Evolutionary conservation across 371 early-diverging fungal species (phyloP).

Genomic region (Zopfochytrium polystomum): DNA sequence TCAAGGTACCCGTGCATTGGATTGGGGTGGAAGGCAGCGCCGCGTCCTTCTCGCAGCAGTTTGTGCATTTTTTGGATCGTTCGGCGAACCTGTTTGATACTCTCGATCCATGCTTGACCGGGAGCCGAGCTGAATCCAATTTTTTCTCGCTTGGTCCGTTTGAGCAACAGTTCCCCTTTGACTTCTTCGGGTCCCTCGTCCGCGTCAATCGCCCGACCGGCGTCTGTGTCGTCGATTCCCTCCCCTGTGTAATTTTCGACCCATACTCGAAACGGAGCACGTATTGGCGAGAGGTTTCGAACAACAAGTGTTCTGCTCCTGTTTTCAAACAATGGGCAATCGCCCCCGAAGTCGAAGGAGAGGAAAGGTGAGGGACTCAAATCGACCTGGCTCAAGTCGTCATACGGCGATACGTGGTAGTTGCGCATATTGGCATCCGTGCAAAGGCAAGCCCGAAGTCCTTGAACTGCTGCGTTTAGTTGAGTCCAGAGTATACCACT

Average conservation of each 20-base stretch:
- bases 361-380: not conserved
- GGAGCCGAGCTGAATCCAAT: constrained; percentile 43
- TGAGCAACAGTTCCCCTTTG: constrained; percentile 13
- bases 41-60: constrained; percentile 43
- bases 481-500: constrained; percentile 25
- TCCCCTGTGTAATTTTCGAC: constrained; percentile 35
- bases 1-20: constrained; percentile 36
- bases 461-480: constrained; percentile 25
- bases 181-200: not conserved
- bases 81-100: constrained; percentile 35
- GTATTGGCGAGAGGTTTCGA: constrained; percentile 37
- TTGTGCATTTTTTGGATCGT: constrained; percentile 36
- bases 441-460: constrained; percentile 13
- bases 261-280: constrained; percentile 33
- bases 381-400: not conserved
- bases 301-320: constrained; percentile 32
- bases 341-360: constrained; percentile 38
- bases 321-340: constrained; percentile 44
- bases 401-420: no score
- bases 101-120: constrained; percentile 42
- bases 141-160: constrained; percentile 29
- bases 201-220: no score
- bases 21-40: constrained; percentile 45
- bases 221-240: not conserved
- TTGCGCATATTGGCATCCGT: no score